phyloP scores from a whole-genome alignment of 305 asterid species.

The Rubia occidens region DNA sequence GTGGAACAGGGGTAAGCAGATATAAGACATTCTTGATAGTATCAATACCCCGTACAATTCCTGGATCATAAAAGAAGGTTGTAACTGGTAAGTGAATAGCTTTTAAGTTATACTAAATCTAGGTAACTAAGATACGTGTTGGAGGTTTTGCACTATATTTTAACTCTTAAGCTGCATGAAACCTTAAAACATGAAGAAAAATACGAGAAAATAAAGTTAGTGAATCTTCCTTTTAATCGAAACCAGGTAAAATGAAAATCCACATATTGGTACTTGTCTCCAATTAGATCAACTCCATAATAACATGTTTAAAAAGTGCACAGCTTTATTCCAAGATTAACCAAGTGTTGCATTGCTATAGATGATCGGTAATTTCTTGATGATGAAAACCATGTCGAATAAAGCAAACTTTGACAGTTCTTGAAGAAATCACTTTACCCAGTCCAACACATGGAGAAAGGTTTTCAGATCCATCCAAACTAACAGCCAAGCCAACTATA shows the following conservation, averaged over 20 bases:
- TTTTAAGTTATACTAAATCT: not conserved
- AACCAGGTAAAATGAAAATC: not conserved
- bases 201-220: not conserved
- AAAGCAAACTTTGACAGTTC: not conserved
- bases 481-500: constrained; percentile 71
- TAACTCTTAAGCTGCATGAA: not conserved
- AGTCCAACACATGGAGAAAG: constrained; percentile 78
- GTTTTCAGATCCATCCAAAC: constrained; percentile 38
- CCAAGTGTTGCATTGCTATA: not conserved
- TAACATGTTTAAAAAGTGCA: not conserved
- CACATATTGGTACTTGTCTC: not conserved
- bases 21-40: constrained; percentile 46
- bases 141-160: not conserved
- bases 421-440: constrained; percentile 40
- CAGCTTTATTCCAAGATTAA: not conserved
- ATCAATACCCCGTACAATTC: constrained; percentile 80
- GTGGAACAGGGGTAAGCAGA: constrained; percentile 76
- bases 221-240: not conserved
- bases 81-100: not conserved
- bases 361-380: not conserved
- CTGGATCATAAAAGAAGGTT: constrained; percentile 29
- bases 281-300: not conserved
- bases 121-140: not conserved
- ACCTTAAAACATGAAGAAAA: not conserved
- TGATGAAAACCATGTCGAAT: not conserved